phyloP scores from a whole-genome alignment of 176 grass and related monocot genomes.

The Echinochloa phyllopogon region DNA sequence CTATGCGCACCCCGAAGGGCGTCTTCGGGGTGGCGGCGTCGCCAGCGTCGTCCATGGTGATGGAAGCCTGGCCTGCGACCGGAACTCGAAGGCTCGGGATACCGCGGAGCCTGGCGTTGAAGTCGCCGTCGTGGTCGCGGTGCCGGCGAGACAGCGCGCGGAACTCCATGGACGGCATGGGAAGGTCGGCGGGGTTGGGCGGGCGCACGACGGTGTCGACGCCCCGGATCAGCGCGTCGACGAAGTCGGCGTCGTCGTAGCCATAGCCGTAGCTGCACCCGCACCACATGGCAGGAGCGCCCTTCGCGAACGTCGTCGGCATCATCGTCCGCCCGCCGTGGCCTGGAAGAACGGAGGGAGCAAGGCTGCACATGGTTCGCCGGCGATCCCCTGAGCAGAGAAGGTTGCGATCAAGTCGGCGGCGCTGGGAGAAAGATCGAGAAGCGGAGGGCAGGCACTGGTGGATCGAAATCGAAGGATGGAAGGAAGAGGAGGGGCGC shows the following conservation, averaged over 20 bases:
- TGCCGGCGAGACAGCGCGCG: too few relatives aligned
- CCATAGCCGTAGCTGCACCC: neutral
- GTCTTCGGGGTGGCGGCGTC: neutral
- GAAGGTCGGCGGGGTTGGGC: neutral
- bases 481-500: too few relatives aligned
- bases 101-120: neutral
- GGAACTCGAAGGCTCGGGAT: neutral
- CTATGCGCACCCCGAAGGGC: neutral
- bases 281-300: neutral
- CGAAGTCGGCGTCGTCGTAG: too few relatives aligned
- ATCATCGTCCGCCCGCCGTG: too few relatives aligned
- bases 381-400: too few relatives aligned
- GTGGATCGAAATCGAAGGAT: too few relatives aligned
- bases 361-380: neutral
- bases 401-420: too few relatives aligned
- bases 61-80: neutral
- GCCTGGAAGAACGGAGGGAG: neutral
- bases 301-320: neutral
- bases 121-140: neutral
- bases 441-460: neutral
- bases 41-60: neutral
- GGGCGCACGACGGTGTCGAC: neutral
- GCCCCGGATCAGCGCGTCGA: too few relatives aligned
- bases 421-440: neutral
- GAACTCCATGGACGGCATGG: neutral